A percentile compares a stretch with the other conserved stretches of the same genome.
These are phyloP conservation scores for Curvularia sp. DNA, from an alignment of 2,329 filamentous ascomycete genomes.

Conservation along the genomic window DNA sequence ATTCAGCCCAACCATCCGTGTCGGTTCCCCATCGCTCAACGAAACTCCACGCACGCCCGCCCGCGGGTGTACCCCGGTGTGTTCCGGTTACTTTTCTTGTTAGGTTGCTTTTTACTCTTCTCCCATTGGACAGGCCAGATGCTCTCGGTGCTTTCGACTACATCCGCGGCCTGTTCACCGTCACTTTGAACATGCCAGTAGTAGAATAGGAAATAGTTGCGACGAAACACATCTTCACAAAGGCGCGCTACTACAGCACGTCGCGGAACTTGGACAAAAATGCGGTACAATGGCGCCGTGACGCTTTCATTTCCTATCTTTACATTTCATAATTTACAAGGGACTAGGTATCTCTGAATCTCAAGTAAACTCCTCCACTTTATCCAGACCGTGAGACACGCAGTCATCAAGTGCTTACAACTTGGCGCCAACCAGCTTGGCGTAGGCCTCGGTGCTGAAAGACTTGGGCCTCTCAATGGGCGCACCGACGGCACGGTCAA, in stretches of 20 bases:
- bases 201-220: constrained; percentile 1
- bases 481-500: constrained; percentile 95
- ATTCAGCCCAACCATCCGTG: constrained; percentile 22
- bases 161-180: constrained; percentile 9
- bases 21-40: constrained; percentile 34
- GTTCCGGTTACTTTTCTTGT: constrained; percentile 19
- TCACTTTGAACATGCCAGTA: constrained; percentile 1
- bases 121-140: constrained; percentile 5
- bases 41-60: constrained; percentile 12
- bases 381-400: constrained; percentile 19
- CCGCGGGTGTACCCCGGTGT: constrained; percentile 1
- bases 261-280: constrained; percentile 33
- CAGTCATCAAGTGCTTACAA: constrained; percentile 66
- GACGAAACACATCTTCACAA: constrained; percentile 22
- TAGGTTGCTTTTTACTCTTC: constrained; percentile 10
- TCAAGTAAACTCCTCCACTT: constrained; percentile 30
- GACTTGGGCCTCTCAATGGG: constrained; percentile 99
- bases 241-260: constrained; percentile 38
- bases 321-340: constrained; percentile 48
- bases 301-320: constrained; percentile 38
- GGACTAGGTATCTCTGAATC: constrained; percentile 43
- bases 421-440: constrained; percentile 89
- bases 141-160: constrained; percentile 1
- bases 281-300: constrained; percentile 42
- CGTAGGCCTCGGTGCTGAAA: constrained; percentile 96